Percentiles rank a stretch among this genome's conserved stretches.
Evolutionary conservation across 805 yeast genomes (phyloP).

Genomic region (Grigorovia humatica): DNA sequence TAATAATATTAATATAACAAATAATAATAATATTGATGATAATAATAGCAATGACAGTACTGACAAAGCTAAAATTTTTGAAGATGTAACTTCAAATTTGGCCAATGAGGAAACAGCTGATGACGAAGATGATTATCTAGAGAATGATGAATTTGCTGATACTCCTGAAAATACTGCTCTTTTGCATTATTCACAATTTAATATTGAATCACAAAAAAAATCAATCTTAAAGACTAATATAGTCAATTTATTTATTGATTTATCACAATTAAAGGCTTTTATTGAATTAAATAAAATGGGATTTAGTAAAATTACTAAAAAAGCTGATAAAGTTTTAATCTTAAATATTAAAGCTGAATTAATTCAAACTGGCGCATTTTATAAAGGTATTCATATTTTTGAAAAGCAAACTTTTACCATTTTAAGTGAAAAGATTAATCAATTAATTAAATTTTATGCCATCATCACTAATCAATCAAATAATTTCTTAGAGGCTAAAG

Average conservation of each 20-base stretch:
- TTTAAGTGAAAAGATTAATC: slow-evolving; percentile 46
- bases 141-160: slow-evolving; percentile 32
- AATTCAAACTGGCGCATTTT: slow-evolving; percentile 35
- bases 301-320: slow-evolving; percentile 76
- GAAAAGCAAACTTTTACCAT: slow-evolving; percentile 33
- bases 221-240: slow-evolving; percentile 60
- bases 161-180: slow-evolving; percentile 38
- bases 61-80: background rate
- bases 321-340: slow-evolving; percentile 73
- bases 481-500: slow-evolving; percentile 35
- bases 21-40: background rate
- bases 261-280: slow-evolving; percentile 76
- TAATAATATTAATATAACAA: background rate
- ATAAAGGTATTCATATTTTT: slow-evolving; percentile 47
- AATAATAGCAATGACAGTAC: background rate
- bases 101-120: slow-evolving; percentile 4
- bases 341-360: slow-evolving; percentile 42
- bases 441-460: slow-evolving; percentile 48
- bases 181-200: slow-evolving; percentile 40
- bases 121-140: slow-evolving; percentile 29
- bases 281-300: slow-evolving; percentile 81
- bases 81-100: background rate
- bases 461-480: slow-evolving; percentile 30
- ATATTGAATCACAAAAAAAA: slow-evolving; percentile 39
- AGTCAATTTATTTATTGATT: slow-evolving; percentile 52